Evolutionary conservation across 208 protist species (phyloP).

Genomic region (Endotrypanum monterogeii): DNA sequence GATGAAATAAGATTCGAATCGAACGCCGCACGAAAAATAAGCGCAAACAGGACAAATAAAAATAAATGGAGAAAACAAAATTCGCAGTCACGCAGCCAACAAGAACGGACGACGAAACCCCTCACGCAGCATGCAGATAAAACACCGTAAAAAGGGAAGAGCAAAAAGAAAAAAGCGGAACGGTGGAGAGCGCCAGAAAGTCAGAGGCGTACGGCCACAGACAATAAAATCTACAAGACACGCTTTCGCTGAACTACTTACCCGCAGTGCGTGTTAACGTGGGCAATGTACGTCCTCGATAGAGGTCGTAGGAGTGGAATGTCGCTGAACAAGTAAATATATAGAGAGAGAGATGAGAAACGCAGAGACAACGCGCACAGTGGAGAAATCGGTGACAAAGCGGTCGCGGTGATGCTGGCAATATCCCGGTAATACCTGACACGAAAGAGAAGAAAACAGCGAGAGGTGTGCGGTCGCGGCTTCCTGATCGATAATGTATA

Average conservation of each 20-base stretch:
- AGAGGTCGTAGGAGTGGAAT: not conserved
- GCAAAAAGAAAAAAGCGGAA: not conserved
- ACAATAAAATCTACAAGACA: not conserved
- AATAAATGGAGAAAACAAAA: not conserved
- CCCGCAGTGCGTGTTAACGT: not conserved
- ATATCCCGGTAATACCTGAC: not conserved
- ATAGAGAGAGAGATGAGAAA: conserved; percentile 11
- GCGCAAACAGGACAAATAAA: not conserved
- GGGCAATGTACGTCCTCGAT: not conserved
- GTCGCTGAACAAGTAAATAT: not conserved
- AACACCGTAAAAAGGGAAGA: not conserved
- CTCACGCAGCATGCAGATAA: not conserved
- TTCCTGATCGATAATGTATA: not conserved
- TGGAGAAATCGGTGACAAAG: not conserved
- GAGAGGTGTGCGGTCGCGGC: not conserved
- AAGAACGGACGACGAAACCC: not conserved
- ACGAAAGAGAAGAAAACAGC: not conserved
- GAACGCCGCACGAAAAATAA: not conserved
- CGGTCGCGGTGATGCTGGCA: not conserved
- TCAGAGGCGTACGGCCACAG: not conserved
- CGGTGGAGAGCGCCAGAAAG: not conserved
- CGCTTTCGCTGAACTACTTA: not conserved
- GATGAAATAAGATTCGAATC: not conserved
- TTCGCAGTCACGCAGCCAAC: not conserved
- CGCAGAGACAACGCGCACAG: not conserved